A percentile compares a stretch with the other conserved stretches of the same genome.
Conservation (phyloP, 352 stramenopile genomes). For the Lagenidium giganteum region DNA sequence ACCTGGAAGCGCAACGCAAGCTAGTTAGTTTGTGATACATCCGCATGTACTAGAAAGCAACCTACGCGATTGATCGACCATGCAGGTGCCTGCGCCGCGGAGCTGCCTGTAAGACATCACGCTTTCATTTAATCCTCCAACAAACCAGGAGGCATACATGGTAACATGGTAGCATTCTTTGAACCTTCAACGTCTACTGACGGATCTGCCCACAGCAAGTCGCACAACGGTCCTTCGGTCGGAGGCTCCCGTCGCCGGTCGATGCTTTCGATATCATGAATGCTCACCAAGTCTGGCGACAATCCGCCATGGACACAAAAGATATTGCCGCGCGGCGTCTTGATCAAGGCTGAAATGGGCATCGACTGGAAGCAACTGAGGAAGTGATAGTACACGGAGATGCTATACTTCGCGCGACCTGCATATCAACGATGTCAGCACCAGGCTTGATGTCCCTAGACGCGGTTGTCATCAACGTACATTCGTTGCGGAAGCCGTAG, state of each 20-base stretch:
- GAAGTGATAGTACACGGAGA: constrained; percentile 67
- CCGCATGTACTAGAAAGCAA: no score
- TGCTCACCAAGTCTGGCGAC: constrained; percentile 36
- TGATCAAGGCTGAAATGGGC: constrained; percentile 37
- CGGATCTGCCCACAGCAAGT: constrained; percentile 61
- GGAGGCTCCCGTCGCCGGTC: constrained; percentile 44
- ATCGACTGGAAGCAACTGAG: constrained; percentile 58
- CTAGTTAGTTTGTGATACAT: no score
- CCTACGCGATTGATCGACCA: no score
- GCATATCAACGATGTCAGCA: no score
- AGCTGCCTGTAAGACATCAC: no score
- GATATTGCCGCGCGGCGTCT: constrained; percentile 32
- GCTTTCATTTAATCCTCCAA: constrained; percentile 16
- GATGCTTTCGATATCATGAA: constrained; percentile 39
- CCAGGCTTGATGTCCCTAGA: no score
- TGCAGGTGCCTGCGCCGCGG: no score
- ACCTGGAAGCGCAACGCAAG: constrained; percentile 14
- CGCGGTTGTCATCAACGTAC: no score
- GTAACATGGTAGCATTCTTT: constrained; percentile 3
- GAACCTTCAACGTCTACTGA: no score
- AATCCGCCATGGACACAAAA: constrained; percentile 63
- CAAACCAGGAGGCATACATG: no score
- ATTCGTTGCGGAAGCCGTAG: constrained; percentile 69
- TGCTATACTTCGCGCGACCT: constrained; percentile 54
- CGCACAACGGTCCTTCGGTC: constrained; percentile 39